Evolutionary conservation across 2,329 filamentous ascomycete genomes (phyloP).

Genomic region (Alternaria sp.): DNA sequence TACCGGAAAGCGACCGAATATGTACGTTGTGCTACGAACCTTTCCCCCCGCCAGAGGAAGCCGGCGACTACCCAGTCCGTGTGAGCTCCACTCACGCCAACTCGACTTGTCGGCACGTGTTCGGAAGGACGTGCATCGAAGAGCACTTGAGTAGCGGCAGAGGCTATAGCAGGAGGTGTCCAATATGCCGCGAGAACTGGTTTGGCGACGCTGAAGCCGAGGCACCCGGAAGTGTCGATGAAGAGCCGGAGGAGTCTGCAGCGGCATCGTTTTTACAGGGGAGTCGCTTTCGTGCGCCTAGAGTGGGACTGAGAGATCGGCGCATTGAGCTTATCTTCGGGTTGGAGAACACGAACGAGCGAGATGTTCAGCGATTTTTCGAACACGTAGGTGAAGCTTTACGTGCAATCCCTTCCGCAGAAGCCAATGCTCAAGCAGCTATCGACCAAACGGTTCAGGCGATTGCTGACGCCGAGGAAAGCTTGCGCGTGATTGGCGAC

Average conservation of each 20-base stretch:
- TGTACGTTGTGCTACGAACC: neutral
- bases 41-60: neutral
- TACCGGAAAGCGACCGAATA: neutral
- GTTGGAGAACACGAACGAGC: neutral
- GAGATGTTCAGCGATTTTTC: neutral
- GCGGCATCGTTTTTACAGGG: neutral
- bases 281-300: neutral
- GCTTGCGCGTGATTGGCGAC: neutral
- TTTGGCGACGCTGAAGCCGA: neutral
- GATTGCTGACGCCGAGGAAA: neutral
- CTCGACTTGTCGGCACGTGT: neutral
- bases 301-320: neutral
- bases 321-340: neutral
- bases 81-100: neutral
- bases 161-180: neutral
- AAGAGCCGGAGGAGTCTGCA: neutral
- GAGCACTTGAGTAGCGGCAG: neutral
- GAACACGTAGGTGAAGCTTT: rapidly evolving
- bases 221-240: neutral
- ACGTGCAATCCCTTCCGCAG: neutral
- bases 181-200: neutral
- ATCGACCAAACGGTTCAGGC: neutral
- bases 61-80: neutral
- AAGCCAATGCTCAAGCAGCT: neutral
- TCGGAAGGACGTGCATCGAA: neutral